phyloP scores from a whole-genome alignment of 345 rosid genomes.

The Pugionium dolabratum region DNA sequence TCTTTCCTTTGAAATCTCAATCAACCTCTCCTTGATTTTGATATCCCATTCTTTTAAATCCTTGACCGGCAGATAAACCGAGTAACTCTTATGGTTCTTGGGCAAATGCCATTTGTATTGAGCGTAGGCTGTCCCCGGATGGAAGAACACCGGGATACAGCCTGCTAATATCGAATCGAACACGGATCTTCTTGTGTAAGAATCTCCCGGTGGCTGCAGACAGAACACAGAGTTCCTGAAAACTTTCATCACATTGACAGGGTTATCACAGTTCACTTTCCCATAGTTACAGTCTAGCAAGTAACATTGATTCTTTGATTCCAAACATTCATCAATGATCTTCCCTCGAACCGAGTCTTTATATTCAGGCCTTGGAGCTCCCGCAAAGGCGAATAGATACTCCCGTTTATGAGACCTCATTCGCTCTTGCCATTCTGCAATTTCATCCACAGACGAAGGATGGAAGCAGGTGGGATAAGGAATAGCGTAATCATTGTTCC shows the following conservation, averaged over 20 bases:
- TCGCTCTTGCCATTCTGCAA: conserved; percentile 55
- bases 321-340: conserved; percentile 63
- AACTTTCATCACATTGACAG: conserved; percentile 59
- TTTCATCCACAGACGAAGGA: conserved; percentile 45
- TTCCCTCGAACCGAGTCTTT: conserved; percentile 55
- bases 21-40: conserved; percentile 46
- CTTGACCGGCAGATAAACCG: conserved; percentile 55
- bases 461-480: conserved; percentile 72
- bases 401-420: conserved; percentile 47
- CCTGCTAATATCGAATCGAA: conserved; percentile 68
- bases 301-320: conserved; percentile 46
- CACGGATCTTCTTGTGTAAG: conserved; percentile 61
- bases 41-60: conserved; percentile 43
- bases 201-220: conserved; percentile 70
- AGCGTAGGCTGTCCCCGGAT: conserved; percentile 63
- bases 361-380: conserved; percentile 63
- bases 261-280: conserved; percentile 52
- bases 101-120: conserved; percentile 69
- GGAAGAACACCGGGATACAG: conserved; percentile 69
- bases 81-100: conserved; percentile 45
- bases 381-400: conserved; percentile 59
- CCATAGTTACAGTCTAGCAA: conserved; percentile 60
- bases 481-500: conserved; percentile 66
- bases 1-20: conserved; percentile 38
- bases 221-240: conserved; percentile 61